These are phyloP conservation scores for Punctularia strigosozonata DNA, from an alignment of 768 basidiomycete genomes.

Conservation along the genomic window DNA sequence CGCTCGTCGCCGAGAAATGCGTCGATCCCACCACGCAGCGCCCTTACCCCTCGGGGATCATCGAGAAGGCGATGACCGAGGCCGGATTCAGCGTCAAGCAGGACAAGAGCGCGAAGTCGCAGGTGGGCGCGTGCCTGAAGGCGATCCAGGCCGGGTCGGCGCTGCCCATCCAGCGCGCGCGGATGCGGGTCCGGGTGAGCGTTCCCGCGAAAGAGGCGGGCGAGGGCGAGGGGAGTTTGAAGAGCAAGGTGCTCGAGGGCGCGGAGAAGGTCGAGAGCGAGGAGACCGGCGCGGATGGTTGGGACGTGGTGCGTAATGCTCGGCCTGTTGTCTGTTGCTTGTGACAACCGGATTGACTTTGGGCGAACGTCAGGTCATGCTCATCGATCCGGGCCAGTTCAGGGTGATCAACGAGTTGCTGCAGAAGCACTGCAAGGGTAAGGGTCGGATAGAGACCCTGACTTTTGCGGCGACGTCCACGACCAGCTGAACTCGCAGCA, in stretches of 20 bases:
- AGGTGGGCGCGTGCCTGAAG: slow-evolving; percentile 58
- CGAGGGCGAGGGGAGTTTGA: too few relatives aligned
- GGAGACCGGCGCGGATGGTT: slow-evolving; percentile 59
- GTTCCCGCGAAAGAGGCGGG: slow-evolving; percentile 59
- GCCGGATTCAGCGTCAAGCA: slow-evolving; percentile 85
- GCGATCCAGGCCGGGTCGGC: slow-evolving; percentile 69
- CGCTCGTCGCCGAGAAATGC: slow-evolving; percentile 88
- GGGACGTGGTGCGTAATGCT: slow-evolving; percentile 65
- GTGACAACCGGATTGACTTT: neutral
- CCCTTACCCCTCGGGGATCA: slow-evolving; percentile 89
- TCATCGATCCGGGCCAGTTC: slow-evolving; percentile 92
- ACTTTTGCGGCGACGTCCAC: slow-evolving; percentile 62
- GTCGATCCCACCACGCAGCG: slow-evolving; percentile 85
- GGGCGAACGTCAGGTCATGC: slow-evolving; percentile 51
- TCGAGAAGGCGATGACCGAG: slow-evolving; percentile 96
- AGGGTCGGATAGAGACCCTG: slow-evolving; percentile 77
- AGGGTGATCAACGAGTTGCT: slow-evolving; percentile 80
- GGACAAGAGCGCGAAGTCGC: slow-evolving; percentile 88
- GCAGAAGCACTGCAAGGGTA: slow-evolving; percentile 85
- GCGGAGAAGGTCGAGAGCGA: slow-evolving; percentile 81
- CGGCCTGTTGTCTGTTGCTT: neutral
- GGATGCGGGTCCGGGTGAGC: slow-evolving; percentile 82
- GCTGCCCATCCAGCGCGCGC: slow-evolving; percentile 86
- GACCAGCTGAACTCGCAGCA: too few relatives aligned
- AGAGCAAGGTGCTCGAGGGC: slow-evolving; percentile 56